Evolutionary conservation across 1,139 yeast species (phyloP).

Genomic region (Debaryomyces sp.): DNA sequence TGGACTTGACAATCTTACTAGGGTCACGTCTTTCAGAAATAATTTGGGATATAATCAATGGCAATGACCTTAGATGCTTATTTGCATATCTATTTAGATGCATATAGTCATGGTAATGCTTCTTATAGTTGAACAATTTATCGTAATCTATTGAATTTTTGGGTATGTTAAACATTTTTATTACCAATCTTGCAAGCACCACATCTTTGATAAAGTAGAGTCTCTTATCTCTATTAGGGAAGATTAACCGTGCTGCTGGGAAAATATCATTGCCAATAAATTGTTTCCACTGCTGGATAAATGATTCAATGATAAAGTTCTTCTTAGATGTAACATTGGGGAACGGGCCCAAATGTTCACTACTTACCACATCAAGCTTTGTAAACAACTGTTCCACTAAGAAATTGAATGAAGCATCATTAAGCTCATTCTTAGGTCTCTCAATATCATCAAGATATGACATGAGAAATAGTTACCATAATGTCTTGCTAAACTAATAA

Average conservation of each 20-base stretch:
- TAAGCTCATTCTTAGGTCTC: slow-evolving; percentile 27
- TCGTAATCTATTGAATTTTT: slow-evolving; percentile 37
- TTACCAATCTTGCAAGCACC: slow-evolving; percentile 48
- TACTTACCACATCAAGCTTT: slow-evolving; percentile 34
- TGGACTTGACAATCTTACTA: slow-evolving; percentile 24
- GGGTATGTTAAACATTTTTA: slow-evolving; percentile 38
- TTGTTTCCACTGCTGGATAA: slow-evolving; percentile 61
- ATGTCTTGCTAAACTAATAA: background rate
- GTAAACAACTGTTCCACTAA: slow-evolving; percentile 35
- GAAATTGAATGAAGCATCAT: slow-evolving; percentile 23
- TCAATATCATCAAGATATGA: slow-evolving; percentile 11
- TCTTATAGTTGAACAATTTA: slow-evolving; percentile 44
- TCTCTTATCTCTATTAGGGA: slow-evolving; percentile 64
- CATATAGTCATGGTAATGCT: slow-evolving; percentile 32
- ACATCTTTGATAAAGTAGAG: slow-evolving; percentile 56
- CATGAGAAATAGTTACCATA: slow-evolving; percentile 5
- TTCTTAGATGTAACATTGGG: slow-evolving; percentile 33
- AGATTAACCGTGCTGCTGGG: slow-evolving; percentile 63
- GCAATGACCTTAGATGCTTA: slow-evolving; percentile 44
- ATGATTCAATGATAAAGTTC: slow-evolving; percentile 40
- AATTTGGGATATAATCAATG: slow-evolving; percentile 48
- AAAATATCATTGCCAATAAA: slow-evolving; percentile 72
- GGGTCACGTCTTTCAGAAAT: slow-evolving; percentile 48
- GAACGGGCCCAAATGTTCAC: slow-evolving; percentile 29
- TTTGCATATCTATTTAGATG: slow-evolving; percentile 23